Conservation (phyloP, 148 eudicot genomes). For the Cornus controversa region DNA sequence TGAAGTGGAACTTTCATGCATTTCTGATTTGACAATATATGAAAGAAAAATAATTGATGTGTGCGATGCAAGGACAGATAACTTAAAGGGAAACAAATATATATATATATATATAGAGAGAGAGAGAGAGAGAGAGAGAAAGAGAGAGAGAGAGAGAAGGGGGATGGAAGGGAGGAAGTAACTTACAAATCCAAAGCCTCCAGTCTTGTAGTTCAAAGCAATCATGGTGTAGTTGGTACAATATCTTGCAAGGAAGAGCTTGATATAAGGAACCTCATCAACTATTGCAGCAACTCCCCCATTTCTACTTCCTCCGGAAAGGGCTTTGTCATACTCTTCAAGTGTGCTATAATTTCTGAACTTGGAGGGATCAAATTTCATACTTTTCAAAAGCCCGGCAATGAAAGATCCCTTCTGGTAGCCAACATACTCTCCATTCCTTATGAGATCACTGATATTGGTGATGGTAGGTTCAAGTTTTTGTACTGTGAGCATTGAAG, state of each 20-base stretch:
- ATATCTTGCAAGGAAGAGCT: constrained; percentile 24
- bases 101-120: not conserved
- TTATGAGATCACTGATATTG: constrained; percentile 40
- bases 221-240: constrained; percentile 31
- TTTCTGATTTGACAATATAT: too few species aligned
- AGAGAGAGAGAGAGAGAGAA: too few species aligned
- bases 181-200: constrained; percentile 48
- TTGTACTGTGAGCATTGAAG: constrained; percentile 57
- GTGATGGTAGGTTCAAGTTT: constrained; percentile 48
- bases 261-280: constrained; percentile 41
- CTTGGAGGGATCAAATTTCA: constrained; percentile 18
- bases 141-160: not conserved
- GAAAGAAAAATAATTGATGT: too few species aligned
- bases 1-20: too few species aligned
- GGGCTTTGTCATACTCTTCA: constrained; percentile 34
- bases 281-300: constrained; percentile 36
- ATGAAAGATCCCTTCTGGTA: constrained; percentile 43
- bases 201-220: constrained; percentile 23
- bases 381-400: constrained; percentile 16
- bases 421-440: constrained; percentile 36
- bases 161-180: not conserved
- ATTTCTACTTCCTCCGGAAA: constrained; percentile 33
- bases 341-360: constrained; percentile 25
- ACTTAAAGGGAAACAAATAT: too few species aligned
- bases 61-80: too few species aligned